These are phyloP conservation scores for Amanita subjunquillea DNA, from an alignment of 768 basidiomycete species.

Conservation along the genomic window DNA sequence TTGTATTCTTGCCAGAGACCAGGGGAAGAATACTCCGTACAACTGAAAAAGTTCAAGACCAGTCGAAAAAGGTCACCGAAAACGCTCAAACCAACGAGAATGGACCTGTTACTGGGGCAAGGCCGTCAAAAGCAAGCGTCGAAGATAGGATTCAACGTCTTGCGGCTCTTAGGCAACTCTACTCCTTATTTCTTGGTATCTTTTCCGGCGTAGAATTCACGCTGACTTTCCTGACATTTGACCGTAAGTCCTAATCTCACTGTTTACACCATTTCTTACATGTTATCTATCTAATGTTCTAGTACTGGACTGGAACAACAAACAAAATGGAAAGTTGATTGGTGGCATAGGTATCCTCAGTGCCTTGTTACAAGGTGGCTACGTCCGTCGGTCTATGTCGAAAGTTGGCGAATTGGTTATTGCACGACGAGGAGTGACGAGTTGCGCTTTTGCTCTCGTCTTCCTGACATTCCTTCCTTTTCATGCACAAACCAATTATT, in stretches of 20 bases:
- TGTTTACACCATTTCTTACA: neutral
- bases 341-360: constrained; percentile 86
- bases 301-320: constrained; percentile 89
- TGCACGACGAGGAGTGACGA: constrained; percentile 70
- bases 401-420: constrained; percentile 74
- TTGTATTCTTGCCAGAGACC: constrained; percentile 77
- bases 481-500: constrained; percentile 30
- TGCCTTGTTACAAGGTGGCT: constrained; percentile 86
- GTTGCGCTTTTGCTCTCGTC: constrained; percentile 61
- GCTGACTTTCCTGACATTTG: constrained; percentile 88
- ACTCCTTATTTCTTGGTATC: constrained; percentile 78
- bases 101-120: constrained; percentile 15
- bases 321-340: constrained; percentile 78
- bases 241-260: constrained; percentile 40
- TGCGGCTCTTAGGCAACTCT: constrained; percentile 50
- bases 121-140: constrained; percentile 17
- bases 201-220: constrained; percentile 98
- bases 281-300: neutral
- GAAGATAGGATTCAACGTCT: constrained; percentile 50
- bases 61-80: constrained; percentile 9
- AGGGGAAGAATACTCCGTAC: constrained; percentile 31
- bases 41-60: constrained; percentile 10
- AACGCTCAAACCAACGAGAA: constrained; percentile 13
- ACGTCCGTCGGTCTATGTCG: constrained; percentile 74
- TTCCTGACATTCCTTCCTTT: constrained; percentile 66